Base-by-base conservation (phyloP, 2,329 filamentous ascomycete species). In the Tolypocladium pustulatum region DNA sequence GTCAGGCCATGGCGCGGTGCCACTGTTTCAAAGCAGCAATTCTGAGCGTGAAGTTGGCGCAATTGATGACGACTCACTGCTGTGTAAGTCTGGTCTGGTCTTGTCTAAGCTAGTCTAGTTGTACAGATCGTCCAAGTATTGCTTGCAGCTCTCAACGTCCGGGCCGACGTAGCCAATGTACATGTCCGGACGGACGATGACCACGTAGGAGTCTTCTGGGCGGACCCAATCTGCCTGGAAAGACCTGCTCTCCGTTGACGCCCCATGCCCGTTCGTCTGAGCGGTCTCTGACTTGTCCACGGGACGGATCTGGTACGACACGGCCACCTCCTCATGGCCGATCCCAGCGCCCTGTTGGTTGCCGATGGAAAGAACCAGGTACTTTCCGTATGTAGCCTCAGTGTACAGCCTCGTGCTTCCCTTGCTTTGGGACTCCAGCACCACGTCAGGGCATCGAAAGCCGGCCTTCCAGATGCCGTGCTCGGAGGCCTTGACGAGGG, bases 121-220 rank as follows among this genome's bases (percentile, higher is more conserved):
- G 49, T 69, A 62, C 20, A 67, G 57, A 27, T 61, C 60, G 36
- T 58, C 60, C 17, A 70, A 61, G 61, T 73, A 73, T 34, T 61
- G 56, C 41, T 61, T 64, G 63, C 67, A 70, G n/a, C 65, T 66
- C 5, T 62, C 60, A 22, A 56, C 62, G 49, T 60, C 64, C 59
- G 43, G 59, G 20, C 69, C 68, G 22, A 73, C 70, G 56, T 67
- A 70, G 17, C 72, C 73, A 59, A 75, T 68, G 55, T 76, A 76
- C 73, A 75, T 73, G 59, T 76, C 73, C 17, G 73, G 73, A 15
- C 73, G 66, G 25, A 76, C 70, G 4, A 76, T 67, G 3, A 74
- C 70, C 4, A 64, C 61, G 46, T 68, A 70, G 4, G 61, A 54
- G 40, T 72, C 69, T 3, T 63, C 64, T 1, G 62, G 37, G 2